Percentiles rank a stretch among this genome's conserved stretches.
Evolutionary conservation across 805 yeast genomes (phyloP).

Genomic region (Kazachstania bromeliacearum): DNA sequence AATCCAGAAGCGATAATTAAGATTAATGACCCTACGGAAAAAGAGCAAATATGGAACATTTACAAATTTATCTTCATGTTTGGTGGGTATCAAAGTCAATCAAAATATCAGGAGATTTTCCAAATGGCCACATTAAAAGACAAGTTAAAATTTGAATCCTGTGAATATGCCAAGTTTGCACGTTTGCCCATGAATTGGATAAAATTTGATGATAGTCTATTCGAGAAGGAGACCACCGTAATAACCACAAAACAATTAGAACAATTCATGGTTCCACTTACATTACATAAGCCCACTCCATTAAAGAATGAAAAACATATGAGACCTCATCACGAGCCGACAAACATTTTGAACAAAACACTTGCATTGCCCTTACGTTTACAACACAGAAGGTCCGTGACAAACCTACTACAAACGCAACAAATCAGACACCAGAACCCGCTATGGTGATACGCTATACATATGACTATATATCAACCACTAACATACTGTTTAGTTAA

Average conservation of each 20-base stretch:
- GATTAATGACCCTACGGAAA: slow-evolving; percentile 8
- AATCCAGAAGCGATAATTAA: neutral
- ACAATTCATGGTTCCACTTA: too few species aligned
- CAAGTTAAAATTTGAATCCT: slow-evolving; percentile 15
- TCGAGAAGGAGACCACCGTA: neutral
- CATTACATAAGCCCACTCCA: too few species aligned
- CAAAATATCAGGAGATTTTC: slow-evolving; percentile 3
- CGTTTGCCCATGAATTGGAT: slow-evolving; percentile 27
- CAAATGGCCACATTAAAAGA: slow-evolving; percentile 4
- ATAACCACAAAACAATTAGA: too few species aligned
- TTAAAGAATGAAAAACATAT: too few species aligned
- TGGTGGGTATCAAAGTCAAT: slow-evolving; percentile 16
- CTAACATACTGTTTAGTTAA: too few species aligned
- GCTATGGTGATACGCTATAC: slow-evolving; percentile 1
- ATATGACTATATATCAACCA: too few species aligned
- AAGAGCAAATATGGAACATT: slow-evolving; percentile 26
- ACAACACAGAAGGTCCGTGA: slow-evolving; percentile 2
- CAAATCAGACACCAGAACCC: neutral
- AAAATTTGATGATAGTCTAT: slow-evolving; percentile 10
- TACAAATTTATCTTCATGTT: slow-evolving; percentile 22
- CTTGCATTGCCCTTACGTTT: slow-evolving; percentile 1
- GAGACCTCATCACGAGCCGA: too few species aligned
- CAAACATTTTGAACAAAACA: too few species aligned
- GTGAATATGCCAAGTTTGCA: slow-evolving; percentile 18
- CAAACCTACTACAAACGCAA: neutral